Evolutionary conservation across 2,329 filamentous ascomycete species (phyloP).

Genomic region (Bipolaris oryzae): DNA sequence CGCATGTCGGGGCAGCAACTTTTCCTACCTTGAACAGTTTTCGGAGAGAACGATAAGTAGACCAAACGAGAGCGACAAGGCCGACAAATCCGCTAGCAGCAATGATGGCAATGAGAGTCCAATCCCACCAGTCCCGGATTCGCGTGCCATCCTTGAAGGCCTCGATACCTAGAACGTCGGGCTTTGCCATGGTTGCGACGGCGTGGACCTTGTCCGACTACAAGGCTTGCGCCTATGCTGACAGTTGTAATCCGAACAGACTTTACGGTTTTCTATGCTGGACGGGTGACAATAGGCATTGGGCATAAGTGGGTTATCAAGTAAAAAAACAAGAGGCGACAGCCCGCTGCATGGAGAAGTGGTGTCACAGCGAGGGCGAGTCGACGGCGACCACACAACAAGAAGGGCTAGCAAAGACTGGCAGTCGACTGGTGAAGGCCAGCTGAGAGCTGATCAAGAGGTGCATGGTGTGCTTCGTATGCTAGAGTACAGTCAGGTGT

Average conservation of each 20-base stretch:
- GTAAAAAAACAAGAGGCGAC: background rate
- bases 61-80: slow-evolving; percentile 35
- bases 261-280: background rate
- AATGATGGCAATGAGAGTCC: slow-evolving; percentile 41
- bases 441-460: slow-evolving; percentile 20
- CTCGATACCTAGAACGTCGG: slow-evolving; percentile 37
- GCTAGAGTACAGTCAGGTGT: slow-evolving; percentile 33
- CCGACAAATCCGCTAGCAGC: slow-evolving; percentile 37
- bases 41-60: slow-evolving; percentile 27
- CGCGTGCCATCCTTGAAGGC: slow-evolving; percentile 35
- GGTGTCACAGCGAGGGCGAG: slow-evolving; percentile 8
- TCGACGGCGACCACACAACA: slow-evolving; percentile 10
- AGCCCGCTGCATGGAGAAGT: slow-evolving; percentile 29
- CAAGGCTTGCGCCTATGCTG: background rate
- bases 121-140: slow-evolving; percentile 44
- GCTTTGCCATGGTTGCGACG: slow-evolving; percentile 8
- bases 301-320: slow-evolving; percentile 3
- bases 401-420: slow-evolving; percentile 7
- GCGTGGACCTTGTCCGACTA: background rate
- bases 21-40: slow-evolving; percentile 30
- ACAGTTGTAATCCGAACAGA: background rate
- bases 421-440: slow-evolving; percentile 25
- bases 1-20: background rate
- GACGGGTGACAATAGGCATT: background rate
- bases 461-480: slow-evolving; percentile 25